Percentiles rank a stretch among this genome's conserved stretches.
Conservation (phyloP, 2,329 filamentous ascomycete genomes). For the Pseudocercospora musae region DNA sequence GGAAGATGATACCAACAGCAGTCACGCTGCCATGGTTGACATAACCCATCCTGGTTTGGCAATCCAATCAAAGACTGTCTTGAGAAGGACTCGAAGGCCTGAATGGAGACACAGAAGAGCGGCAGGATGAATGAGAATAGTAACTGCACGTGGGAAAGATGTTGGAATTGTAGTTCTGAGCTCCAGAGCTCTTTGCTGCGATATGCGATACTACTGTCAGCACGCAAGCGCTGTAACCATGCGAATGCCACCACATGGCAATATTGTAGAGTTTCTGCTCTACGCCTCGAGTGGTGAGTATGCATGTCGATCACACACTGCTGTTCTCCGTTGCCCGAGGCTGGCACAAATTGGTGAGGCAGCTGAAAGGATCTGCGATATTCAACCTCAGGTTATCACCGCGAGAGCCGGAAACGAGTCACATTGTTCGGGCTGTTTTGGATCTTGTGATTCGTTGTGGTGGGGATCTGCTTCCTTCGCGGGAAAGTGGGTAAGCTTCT, state of each 20-base stretch:
- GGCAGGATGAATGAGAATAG: neutral
- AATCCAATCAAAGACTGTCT: neutral
- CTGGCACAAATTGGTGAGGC: neutral
- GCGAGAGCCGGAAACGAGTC: neutral
- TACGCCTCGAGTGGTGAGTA: neutral
- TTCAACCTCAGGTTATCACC: neutral
- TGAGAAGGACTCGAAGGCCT: neutral
- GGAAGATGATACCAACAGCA: conserved; percentile 14
- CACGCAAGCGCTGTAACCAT: conserved; percentile 3
- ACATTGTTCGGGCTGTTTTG: neutral
- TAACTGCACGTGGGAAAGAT: conserved; percentile 1
- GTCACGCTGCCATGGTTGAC: conserved; percentile 12
- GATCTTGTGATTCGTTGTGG: neutral
- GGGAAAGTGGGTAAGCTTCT: neutral
- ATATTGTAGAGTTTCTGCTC: neutral
- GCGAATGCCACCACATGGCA: neutral
- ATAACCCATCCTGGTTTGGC: conserved; percentile 5
- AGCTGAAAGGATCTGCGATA: neutral
- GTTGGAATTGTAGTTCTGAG: conserved; percentile 4
- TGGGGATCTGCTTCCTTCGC: neutral
- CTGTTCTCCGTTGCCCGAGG: neutral
- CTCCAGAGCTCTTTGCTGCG: neutral
- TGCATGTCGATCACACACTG: neutral
- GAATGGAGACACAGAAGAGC: neutral
- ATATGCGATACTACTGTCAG: neutral